A percentile compares a stretch with the other conserved stretches of the same genome.
These are phyloP conservation scores for Marsdenia floribunda DNA, from an alignment of 257 asterid species.

Conservation along the genomic window DNA sequence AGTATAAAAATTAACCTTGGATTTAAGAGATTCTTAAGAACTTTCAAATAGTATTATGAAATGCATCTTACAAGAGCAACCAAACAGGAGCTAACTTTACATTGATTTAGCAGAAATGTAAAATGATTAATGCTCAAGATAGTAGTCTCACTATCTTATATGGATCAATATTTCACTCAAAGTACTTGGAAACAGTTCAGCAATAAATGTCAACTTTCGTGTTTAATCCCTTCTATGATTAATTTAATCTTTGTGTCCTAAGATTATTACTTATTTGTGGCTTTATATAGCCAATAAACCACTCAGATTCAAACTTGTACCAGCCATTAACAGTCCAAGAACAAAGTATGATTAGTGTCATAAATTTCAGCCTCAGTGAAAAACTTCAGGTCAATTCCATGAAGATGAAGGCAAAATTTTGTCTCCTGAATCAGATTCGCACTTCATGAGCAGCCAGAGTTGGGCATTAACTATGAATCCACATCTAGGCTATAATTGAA, in stretches of 20 bases:
- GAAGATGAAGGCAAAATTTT: neutral
- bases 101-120: too few relatives aligned
- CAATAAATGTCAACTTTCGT: neutral
- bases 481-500: neutral
- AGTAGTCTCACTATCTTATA: neutral
- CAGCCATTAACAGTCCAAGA: neutral
- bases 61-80: too few relatives aligned
- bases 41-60: too few relatives aligned
- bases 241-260: neutral
- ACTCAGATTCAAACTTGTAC: neutral
- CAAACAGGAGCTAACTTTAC: too few relatives aligned
- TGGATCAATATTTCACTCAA: neutral
- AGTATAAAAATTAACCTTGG: too few relatives aligned
- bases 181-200: neutral
- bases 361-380: neutral
- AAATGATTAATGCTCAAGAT: neutral
- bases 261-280: neutral
- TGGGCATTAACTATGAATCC: neutral
- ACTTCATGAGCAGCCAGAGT: neutral
- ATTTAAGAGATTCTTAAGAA: too few relatives aligned
- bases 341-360: too few relatives aligned
- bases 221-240: neutral
- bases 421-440: neutral
- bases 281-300: neutral
- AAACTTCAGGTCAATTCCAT: neutral